phyloP scores from a whole-genome alignment of 345 rosid genomes.

The Corchorus capsularis region DNA sequence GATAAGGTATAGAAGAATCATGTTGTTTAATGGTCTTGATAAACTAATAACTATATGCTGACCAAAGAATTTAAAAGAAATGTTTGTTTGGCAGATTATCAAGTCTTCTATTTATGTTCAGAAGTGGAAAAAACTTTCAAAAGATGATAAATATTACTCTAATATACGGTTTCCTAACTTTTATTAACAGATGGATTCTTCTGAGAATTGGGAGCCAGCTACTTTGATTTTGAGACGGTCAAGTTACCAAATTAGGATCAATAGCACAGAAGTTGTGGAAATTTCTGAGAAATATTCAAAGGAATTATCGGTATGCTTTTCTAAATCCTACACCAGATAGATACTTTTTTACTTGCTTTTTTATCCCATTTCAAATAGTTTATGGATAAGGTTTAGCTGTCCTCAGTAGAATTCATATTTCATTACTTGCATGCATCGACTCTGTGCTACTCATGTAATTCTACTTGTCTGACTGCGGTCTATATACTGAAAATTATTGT shows the following conservation, averaged over 20 bases:
- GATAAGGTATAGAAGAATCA: not conserved
- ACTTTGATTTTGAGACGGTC: slow-evolving; percentile 54
- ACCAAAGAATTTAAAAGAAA: not conserved
- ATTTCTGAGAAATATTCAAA: slow-evolving; percentile 67
- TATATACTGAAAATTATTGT: not conserved
- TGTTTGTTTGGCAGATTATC: not conserved
- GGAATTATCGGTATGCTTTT: slow-evolving; percentile 52
- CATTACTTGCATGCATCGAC: not conserved
- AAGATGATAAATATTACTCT: not conserved
- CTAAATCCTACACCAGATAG: not conserved
- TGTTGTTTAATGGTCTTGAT: slow-evolving; percentile 5
- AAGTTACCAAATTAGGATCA: slow-evolving; percentile 65
- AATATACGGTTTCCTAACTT: not conserved
- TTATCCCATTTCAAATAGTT: not conserved
- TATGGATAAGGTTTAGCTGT: not conserved
- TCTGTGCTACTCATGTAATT: not conserved
- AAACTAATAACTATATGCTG: not conserved
- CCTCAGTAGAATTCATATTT: not conserved
- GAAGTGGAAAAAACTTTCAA: slow-evolving; percentile 1
- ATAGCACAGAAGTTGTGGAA: slow-evolving; percentile 40
- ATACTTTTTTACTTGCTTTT: not conserved
- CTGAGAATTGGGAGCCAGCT: slow-evolving; percentile 76
- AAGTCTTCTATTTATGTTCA: not conserved
- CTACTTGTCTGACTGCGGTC: not conserved
- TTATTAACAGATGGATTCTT: slow-evolving; percentile 55